Percentiles rank a stretch among this genome's conserved stretches.
Conservation (phyloP, 2,329 filamentous ascomycete genomes). For the Sclerotiophoma versabilis region DNA sequence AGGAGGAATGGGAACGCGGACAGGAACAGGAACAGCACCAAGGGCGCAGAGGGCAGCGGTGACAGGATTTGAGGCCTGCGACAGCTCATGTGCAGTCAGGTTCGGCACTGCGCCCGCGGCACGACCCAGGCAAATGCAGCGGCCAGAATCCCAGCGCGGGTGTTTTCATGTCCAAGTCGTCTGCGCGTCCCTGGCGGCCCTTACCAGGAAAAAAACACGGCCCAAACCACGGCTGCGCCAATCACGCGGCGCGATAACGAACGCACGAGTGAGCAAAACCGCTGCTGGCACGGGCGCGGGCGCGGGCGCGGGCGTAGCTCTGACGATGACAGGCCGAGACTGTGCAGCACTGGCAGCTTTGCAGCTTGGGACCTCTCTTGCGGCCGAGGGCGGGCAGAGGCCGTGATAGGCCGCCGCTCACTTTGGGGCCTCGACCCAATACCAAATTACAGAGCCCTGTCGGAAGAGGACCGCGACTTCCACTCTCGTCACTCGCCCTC, state of each 20-base stretch:
- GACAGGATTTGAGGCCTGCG: slow-evolving; percentile 8
- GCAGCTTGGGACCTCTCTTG: neutral
- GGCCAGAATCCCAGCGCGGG: neutral
- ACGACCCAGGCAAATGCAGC: slow-evolving; percentile 25
- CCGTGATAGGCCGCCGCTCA: slow-evolving; percentile 22
- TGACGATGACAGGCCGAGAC: slow-evolving; percentile 17
- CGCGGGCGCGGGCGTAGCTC: slow-evolving; percentile 19
- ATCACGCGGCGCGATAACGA: slow-evolving; percentile 18
- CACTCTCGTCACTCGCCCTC: slow-evolving; percentile 1
- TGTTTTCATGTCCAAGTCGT: slow-evolving; percentile 3
- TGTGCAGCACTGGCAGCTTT: slow-evolving; percentile 3
- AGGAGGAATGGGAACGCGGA: no score
- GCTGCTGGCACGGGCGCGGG: slow-evolving; percentile 18
- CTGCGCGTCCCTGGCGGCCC: slow-evolving; percentile 13
- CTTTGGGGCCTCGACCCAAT: slow-evolving; percentile 7
- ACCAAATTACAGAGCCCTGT: neutral
- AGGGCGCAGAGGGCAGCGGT: slow-evolving; percentile 14
- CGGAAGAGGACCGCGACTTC: slow-evolving; percentile 10
- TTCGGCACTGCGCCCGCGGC: slow-evolving; percentile 22
- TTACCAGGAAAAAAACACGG: slow-evolving; percentile 11
- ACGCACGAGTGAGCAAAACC: slow-evolving; percentile 15
- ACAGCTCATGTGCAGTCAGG: neutral
- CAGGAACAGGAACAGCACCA: no score
- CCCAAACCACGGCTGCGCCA: slow-evolving; percentile 15
- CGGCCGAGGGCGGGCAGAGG: slow-evolving; percentile 11